Percentiles rank a stretch among this genome's conserved stretches.
phyloP scores from a whole-genome alignment of 2,329 filamentous ascomycete species.

The Ciborinia camelliae region DNA sequence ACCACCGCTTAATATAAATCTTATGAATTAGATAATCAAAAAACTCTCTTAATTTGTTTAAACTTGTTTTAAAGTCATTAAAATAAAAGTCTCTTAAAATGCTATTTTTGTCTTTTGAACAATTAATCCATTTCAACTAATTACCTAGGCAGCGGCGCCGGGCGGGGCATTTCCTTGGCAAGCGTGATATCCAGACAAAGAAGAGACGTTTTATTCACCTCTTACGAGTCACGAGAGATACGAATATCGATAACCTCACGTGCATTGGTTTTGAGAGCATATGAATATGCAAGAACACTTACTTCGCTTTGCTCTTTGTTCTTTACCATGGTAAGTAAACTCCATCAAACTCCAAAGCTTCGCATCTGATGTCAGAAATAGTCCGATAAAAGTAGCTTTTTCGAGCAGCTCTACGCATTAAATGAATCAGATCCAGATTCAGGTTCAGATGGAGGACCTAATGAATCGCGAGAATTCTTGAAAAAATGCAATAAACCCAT shows the following conservation, averaged over 20 bases:
- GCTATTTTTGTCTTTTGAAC: too few species aligned
- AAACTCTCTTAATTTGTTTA: too few species aligned
- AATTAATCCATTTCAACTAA: too few species aligned
- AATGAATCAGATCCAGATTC: slow-evolving; percentile 33
- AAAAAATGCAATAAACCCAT: slow-evolving; percentile 16
- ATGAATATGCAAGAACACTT: background rate
- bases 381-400: slow-evolving; percentile 18
- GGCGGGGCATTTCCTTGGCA: too few species aligned
- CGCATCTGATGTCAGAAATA: slow-evolving; percentile 8
- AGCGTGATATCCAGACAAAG: background rate
- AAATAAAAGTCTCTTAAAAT: too few species aligned
- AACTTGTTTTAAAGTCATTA: too few species aligned
- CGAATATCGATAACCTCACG: background rate
- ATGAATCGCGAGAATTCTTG: slow-evolving; percentile 24
- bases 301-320: background rate
- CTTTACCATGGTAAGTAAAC: slow-evolving; percentile 9
- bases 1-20: too few species aligned
- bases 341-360: background rate
- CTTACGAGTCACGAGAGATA: background rate
- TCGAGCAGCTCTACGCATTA: slow-evolving; percentile 29
- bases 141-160: too few species aligned
- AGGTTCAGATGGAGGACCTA: slow-evolving; percentile 25
- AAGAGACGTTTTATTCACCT: too few species aligned
- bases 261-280: background rate
- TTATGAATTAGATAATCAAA: too few species aligned